These are phyloP conservation scores for Trametes versicolor DNA, from an alignment of 1,284 basidiomycete genomes.

Conservation along the genomic window DNA sequence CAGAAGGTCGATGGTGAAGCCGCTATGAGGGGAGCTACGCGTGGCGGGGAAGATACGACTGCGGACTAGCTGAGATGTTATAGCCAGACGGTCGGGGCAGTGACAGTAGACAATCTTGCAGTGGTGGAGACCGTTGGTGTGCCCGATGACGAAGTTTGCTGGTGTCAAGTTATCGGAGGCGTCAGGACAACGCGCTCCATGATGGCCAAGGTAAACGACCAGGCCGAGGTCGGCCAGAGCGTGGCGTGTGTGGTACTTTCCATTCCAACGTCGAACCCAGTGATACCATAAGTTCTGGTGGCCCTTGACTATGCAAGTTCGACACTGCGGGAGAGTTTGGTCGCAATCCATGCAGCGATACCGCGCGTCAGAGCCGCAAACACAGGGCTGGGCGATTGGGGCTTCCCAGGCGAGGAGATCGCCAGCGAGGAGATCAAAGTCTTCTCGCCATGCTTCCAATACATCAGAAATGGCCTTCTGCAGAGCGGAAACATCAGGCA, in stretches of 20 bases:
- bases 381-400: background rate
- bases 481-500: no score
- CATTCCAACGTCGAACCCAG: constrained; percentile 5
- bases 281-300: constrained; percentile 5
- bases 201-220: background rate
- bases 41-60: background rate
- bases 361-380: background rate
- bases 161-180: background rate
- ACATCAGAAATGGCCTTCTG: background rate
- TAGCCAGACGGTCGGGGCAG: background rate
- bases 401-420: background rate
- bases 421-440: background rate
- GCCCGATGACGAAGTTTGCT: background rate
- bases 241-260: background rate
- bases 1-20: background rate
- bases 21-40: background rate
- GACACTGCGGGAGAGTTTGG: background rate
- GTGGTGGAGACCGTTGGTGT: background rate
- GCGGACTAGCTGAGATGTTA: background rate
- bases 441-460: background rate
- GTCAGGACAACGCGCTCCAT: background rate
- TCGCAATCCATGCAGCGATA: background rate
- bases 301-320: background rate
- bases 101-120: constrained; percentile 4
- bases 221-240: background rate